These are phyloP conservation scores for Candida pseudofarinosa DNA, from an alignment of 805 yeast species.

Conservation along the genomic window DNA sequence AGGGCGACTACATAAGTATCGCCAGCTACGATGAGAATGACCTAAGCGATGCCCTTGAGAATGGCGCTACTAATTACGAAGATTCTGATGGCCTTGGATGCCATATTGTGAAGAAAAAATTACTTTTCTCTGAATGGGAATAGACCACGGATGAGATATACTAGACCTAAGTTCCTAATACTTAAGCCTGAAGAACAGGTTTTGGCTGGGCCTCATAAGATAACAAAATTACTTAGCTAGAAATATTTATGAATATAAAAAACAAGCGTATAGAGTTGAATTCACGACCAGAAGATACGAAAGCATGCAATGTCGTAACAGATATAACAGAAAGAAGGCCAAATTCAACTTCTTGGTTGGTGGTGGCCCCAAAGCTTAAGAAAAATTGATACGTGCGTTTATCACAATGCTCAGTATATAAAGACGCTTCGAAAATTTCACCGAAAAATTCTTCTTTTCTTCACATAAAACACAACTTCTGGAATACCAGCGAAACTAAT, in stretches of 20 bases:
- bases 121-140: constrained; percentile 37
- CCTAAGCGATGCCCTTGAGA: constrained; percentile 14
- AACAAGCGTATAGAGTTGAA: not conserved
- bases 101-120: constrained; percentile 4
- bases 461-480: constrained; percentile 31
- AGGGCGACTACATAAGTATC: constrained; percentile 46
- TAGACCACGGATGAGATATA: no score
- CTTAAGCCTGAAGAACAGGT: no score
- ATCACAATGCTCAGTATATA: not conserved
- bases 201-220: no score
- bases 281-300: no score
- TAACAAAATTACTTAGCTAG: no score
- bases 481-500: constrained; percentile 47
- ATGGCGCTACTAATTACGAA: constrained; percentile 13
- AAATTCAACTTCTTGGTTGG: no score
- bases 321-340: no score
- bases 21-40: constrained; percentile 24
- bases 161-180: no score
- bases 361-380: no score
- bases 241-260: no score
- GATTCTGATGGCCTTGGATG: not conserved
- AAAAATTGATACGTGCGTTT: not conserved
- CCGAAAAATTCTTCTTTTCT: constrained; percentile 10
- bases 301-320: no score
- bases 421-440: not conserved